Evolutionary conservation across 192 early-diverging fungal species (phyloP), one percentile per base, ranked within the genome.

Genomic region (Physocladia obscura): DNA sequence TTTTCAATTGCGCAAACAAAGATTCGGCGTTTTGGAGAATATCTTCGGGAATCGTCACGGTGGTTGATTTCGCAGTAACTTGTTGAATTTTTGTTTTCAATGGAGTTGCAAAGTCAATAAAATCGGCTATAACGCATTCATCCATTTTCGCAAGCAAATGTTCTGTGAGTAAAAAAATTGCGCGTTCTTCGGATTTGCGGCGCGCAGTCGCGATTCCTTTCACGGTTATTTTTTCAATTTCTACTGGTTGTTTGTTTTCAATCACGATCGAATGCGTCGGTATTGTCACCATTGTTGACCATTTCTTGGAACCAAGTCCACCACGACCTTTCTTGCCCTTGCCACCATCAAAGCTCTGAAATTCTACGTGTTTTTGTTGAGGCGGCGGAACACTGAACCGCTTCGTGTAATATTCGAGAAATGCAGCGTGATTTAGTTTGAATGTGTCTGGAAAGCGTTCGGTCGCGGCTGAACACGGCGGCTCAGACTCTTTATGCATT

Each of bases 81-180:
- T 74, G 57, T 38, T 49, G 47, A 17, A 82, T 49, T 40, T 74
- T 51, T 57, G 55, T 29, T 54, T 75, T 76, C 22, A 77, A 21
- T 6, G 77, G 75, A 0, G 63, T 73, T 40, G 62, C 31, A 39
- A 39, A 48, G 6, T 63, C 48, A 21, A 54, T 62, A 60, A 76
- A 82, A 15, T 49, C 61, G 22, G 72, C 74, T 26, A 79, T 38
- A 1, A 76, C 60, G 11, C 31, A 26, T 50, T 49, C 37, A 24
- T 61, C 24, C 31, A 68, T 62, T 30, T 60, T 34, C 1, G 22
- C 60, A 11, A 82, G 74, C 15, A 82, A 54, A 77, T 61, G 65
- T 60, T 21, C 21, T n/a, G 17, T 54, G 56, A 82, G 31, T 51
- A 76, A 17, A 26, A 51, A 36, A 8, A 15, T 2, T 15, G 29